Percentiles rank a stretch among this genome's conserved stretches.
These are phyloP conservation scores for Pleurotus eryngii DNA, from an alignment of 768 basidiomycete species.

Conservation along the genomic window DNA sequence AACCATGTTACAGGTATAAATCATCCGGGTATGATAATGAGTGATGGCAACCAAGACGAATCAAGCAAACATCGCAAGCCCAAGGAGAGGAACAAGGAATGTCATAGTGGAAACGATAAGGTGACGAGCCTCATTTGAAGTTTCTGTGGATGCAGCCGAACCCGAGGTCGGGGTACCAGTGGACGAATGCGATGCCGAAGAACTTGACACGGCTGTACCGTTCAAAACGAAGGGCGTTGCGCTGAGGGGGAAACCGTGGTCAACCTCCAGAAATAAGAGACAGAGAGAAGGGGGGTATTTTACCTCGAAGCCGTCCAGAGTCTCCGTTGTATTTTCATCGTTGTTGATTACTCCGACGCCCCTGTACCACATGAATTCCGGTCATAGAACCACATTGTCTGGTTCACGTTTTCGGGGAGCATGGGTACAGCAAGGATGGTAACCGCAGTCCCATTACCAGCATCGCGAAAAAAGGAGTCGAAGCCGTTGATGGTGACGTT, in stretches of 20 bases:
- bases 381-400: conserved; percentile 63
- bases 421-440: conserved; percentile 46
- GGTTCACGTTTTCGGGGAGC: conserved; percentile 32
- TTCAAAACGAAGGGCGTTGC: conserved; percentile 59
- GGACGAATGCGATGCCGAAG: not conserved
- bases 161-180: conserved; percentile 3
- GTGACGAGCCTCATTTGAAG: not conserved
- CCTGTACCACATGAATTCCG: conserved; percentile 49
- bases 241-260: conserved; percentile 27
- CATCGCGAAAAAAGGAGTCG: conserved; percentile 48
- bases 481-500: conserved; percentile 55
- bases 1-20: not conserved
- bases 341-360: conserved; percentile 63
- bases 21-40: not conserved
- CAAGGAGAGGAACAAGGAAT: not conserved
- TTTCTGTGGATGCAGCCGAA: not conserved
- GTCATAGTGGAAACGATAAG: not conserved
- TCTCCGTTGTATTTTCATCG: conserved; percentile 41
- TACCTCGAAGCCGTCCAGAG: conserved; percentile 43
- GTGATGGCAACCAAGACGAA: not conserved
- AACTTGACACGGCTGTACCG: conserved; percentile 34
- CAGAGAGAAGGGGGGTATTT: conserved; percentile 18
- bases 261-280: not conserved
- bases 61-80: not conserved
- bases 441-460: conserved; percentile 42